Evolutionary conservation across 1,284 basidiomycete genomes (phyloP).

Genomic region (Schizophyllum commune): DNA sequence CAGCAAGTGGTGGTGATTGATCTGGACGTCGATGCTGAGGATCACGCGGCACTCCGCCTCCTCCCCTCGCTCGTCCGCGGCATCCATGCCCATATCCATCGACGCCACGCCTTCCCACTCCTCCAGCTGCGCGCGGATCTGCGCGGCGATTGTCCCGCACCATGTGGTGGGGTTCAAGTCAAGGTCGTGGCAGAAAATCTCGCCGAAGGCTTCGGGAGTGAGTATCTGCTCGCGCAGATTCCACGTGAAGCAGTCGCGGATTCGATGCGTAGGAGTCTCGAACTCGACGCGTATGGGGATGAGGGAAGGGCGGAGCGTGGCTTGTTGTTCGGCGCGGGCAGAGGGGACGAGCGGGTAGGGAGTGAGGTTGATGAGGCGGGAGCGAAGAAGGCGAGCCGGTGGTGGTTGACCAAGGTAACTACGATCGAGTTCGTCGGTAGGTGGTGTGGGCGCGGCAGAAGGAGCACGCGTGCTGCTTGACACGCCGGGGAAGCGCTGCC

Average conservation of each 20-base stretch:
- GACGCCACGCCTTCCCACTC: slow-evolving; percentile 77
- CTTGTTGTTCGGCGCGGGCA: slow-evolving; percentile 61
- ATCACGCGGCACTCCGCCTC: slow-evolving; percentile 85
- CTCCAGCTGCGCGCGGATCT: slow-evolving; percentile 87
- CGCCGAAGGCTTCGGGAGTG: slow-evolving; percentile 79
- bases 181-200: slow-evolving; percentile 82
- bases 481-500: slow-evolving; percentile 23
- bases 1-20: slow-evolving; percentile 82
- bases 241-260: slow-evolving; percentile 97
- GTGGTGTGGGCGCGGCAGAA: slow-evolving; percentile 23
- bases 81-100: slow-evolving; percentile 67
- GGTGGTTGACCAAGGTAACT: slow-evolving; percentile 86
- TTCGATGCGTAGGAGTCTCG: slow-evolving; percentile 85
- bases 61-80: slow-evolving; percentile 46
- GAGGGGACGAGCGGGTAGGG: slow-evolving; percentile 42
- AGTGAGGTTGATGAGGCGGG: slow-evolving; percentile 51
- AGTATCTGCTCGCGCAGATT: slow-evolving; percentile 80
- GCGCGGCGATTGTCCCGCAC: slow-evolving; percentile 72
- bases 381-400: slow-evolving; percentile 70
- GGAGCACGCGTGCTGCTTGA: slow-evolving; percentile 21
- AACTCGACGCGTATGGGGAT: slow-evolving; percentile 94
- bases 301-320: slow-evolving; percentile 53
- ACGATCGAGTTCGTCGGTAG: slow-evolving; percentile 62
- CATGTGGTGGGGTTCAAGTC: slow-evolving; percentile 66
- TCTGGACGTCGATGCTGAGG: slow-evolving; percentile 97